Percentiles rank a stretch among this genome's conserved stretches.
Conservation (phyloP, 257 asterid genomes). For the Fraxinus quadrangulata region DNA sequence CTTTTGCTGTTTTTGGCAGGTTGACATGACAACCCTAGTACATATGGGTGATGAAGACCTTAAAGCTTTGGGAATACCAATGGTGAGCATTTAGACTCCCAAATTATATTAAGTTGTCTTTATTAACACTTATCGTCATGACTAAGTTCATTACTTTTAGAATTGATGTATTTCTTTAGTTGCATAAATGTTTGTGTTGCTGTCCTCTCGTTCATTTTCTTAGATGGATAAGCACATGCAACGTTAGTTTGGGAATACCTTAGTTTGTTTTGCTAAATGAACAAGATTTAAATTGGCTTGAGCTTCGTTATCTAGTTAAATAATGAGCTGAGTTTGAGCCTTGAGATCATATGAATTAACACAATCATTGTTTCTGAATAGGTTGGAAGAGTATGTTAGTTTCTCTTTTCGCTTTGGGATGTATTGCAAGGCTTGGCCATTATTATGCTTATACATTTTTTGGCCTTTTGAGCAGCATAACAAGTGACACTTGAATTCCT, state of each 20-base stretch:
- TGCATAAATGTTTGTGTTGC: neutral
- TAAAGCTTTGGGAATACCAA: constrained; percentile 95
- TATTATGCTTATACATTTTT: neutral
- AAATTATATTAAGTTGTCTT: constrained; percentile 15
- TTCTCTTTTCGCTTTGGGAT: neutral
- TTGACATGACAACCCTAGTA: constrained; percentile 91
- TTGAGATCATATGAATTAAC: neutral
- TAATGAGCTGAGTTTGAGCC: neutral
- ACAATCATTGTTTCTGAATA: neutral
- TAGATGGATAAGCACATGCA: neutral
- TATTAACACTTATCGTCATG: neutral
- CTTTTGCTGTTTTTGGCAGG: constrained; percentile 48
- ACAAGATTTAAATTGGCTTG: neutral
- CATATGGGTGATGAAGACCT: constrained; percentile 99
- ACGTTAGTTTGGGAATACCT: no score
- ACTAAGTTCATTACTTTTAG: constrained; percentile 1
- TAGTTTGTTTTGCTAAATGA: neutral
- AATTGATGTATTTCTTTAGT: neutral
- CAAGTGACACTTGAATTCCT: neutral
- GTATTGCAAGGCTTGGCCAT: neutral
- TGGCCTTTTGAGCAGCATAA: neutral
- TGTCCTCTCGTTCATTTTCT: neutral
- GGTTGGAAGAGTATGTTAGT: neutral
- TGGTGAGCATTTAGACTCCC: constrained; percentile 54
- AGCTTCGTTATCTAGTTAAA: neutral